Evolutionary conservation across 169 alveolate genomes (phyloP).

Genomic region (Perkinsus olseni): DNA sequence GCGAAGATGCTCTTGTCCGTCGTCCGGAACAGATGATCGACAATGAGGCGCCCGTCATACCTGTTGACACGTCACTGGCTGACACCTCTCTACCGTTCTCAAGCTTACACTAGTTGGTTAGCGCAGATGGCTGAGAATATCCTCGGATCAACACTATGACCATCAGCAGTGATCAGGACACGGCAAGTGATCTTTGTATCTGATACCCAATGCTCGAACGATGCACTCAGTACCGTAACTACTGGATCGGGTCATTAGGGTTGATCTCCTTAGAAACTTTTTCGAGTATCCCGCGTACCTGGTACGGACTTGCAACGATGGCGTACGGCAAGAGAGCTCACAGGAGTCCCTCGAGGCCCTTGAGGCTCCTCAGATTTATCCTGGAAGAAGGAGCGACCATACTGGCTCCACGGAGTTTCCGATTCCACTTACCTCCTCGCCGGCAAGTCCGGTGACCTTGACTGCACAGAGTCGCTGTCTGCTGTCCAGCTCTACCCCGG

Average conservation of each 20-base stretch:
- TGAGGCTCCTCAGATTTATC: background rate
- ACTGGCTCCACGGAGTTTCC: background rate
- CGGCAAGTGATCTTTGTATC: slow-evolving; percentile 32
- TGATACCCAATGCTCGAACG: background rate
- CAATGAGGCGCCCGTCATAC: slow-evolving; percentile 71
- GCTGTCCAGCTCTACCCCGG: background rate
- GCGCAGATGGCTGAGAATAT: slow-evolving; percentile 66
- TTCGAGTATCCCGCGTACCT: background rate
- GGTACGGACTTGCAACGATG: background rate
- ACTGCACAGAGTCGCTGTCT: background rate
- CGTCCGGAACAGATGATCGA: slow-evolving; percentile 68
- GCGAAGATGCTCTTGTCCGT: slow-evolving; percentile 72
- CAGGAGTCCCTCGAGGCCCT: background rate
- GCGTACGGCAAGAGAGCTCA: background rate
- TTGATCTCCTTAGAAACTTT: background rate
- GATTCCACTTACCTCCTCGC: background rate
- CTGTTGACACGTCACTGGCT: background rate
- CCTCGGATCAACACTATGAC: slow-evolving; percentile 69
- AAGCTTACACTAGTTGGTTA: slow-evolving; percentile 62
- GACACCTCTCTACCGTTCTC: background rate
- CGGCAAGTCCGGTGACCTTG: background rate
- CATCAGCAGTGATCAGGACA: slow-evolving; percentile 66
- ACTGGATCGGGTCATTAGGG: background rate
- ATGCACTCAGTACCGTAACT: background rate
- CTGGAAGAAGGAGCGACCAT: background rate